Evolutionary conservation across 2,329 filamentous ascomycete species (phyloP).

Genomic region (Clathrospora elynae): DNA sequence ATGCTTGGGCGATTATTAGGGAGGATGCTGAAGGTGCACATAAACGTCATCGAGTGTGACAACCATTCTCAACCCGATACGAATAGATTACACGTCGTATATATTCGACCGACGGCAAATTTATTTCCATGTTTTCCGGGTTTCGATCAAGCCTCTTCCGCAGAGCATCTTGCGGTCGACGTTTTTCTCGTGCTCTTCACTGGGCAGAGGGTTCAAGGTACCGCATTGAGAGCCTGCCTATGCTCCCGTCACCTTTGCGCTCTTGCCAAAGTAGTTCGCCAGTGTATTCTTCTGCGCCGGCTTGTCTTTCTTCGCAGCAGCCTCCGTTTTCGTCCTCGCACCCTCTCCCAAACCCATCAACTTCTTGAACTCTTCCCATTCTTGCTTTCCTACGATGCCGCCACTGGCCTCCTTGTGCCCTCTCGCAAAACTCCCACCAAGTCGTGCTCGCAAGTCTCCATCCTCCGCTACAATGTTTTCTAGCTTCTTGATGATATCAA

Average conservation of each 20-base stretch:
- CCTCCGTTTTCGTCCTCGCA: conserved; percentile 46
- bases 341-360: conserved; percentile 65
- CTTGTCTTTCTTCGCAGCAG: conserved; percentile 43
- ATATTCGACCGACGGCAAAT: background rate
- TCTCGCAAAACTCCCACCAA: conserved; percentile 68
- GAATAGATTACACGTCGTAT: conserved; percentile 14
- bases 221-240: conserved; percentile 1
- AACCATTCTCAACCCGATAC: background rate
- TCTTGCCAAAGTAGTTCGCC: conserved; percentile 39
- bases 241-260: conserved; percentile 3
- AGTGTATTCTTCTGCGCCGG: conserved; percentile 41
- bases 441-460: conserved; percentile 51
- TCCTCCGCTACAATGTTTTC: conserved; percentile 55
- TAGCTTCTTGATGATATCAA: conserved; percentile 67
- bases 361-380: conserved; percentile 69
- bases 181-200: no score
- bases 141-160: conserved; percentile 12
- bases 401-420: conserved; percentile 72
- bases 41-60: conserved; percentile 12
- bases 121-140: conserved; percentile 3
- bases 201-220: no score
- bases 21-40: background rate
- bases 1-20: background rate
- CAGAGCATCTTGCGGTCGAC: no score
- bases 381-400: conserved; percentile 63